Conservation (phyloP, 2,329 filamentous ascomycete genomes). For the Didymosphaeria variabile region DNA sequence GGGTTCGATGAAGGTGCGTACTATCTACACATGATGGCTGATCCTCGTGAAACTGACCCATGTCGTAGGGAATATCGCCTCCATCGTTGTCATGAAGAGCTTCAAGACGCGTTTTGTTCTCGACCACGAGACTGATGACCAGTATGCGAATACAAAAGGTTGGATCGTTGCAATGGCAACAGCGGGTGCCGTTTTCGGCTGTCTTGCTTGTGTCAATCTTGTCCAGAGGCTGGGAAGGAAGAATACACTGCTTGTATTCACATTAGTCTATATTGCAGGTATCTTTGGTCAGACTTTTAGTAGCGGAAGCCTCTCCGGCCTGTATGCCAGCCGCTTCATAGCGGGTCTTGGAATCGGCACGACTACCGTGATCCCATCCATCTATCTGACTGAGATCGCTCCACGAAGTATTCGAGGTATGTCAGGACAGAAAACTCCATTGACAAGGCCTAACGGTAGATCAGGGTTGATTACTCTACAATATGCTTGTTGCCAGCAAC, state of each 20-base stretch:
- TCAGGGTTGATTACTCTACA: conserved; percentile 42
- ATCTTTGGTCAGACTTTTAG: conserved; percentile 38
- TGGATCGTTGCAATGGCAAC: conserved; percentile 27
- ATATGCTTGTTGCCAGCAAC: conserved; percentile 48
- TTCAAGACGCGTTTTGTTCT: conserved; percentile 21
- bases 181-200: conserved; percentile 24
- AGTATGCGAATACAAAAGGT: conserved; percentile 26
- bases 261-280: conserved; percentile 22
- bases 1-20: conserved; percentile 23
- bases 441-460: neutral
- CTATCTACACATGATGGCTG: neutral
- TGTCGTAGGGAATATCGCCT: conserved; percentile 20
- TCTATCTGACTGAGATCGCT: conserved; percentile 16
- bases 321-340: conserved; percentile 32
- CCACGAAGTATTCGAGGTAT: conserved; percentile 10
- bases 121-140: conserved; percentile 18
- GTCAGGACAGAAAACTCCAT: neutral
- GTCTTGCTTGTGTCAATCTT: conserved; percentile 22
- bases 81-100: conserved; percentile 17
- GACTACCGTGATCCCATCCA: conserved; percentile 20
- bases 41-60: neutral
- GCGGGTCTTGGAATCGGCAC: conserved; percentile 21
- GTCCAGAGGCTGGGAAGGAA: conserved; percentile 20
- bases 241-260: conserved; percentile 20
- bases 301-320: conserved; percentile 31